phyloP scores from a whole-genome alignment of 1,284 basidiomycete genomes.

The Omphalotus olearius region DNA sequence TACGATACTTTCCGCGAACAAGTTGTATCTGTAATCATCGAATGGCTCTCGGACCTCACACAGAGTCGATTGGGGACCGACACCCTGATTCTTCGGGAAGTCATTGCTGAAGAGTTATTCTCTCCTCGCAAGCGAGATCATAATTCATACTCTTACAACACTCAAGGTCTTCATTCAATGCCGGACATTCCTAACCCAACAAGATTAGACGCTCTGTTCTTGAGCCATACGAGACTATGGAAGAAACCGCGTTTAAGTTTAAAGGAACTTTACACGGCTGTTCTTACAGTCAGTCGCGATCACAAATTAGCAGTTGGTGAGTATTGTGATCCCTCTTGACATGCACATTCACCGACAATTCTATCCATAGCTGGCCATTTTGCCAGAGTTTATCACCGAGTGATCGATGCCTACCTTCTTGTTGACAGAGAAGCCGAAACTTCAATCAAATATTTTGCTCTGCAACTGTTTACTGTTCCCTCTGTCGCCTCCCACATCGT shows the following conservation, averaged over 20 bases:
- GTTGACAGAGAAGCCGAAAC: conserved; percentile 91
- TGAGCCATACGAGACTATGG: conserved; percentile 82
- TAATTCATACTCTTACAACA: conserved; percentile 28
- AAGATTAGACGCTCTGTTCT: conserved; percentile 69
- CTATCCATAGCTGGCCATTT: conserved; percentile 68
- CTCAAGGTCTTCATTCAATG: conserved; percentile 36
- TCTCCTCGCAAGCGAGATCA: conserved; percentile 51
- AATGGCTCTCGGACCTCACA: conserved; percentile 83
- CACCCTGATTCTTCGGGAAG: conserved; percentile 62
- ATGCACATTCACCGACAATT: conserved; percentile 9
- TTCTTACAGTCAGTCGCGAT: conserved; percentile 69
- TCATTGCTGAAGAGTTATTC: conserved; percentile 71
- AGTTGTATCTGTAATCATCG: conserved; percentile 76
- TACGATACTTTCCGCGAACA: conserved; percentile 92
- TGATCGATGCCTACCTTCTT: conserved; percentile 88
- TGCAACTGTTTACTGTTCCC: conserved; percentile 88
- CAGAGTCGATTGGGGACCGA: conserved; percentile 67
- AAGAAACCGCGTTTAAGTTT: conserved; percentile 77
- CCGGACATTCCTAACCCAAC: conserved; percentile 53
- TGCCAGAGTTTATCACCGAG: conserved; percentile 78
- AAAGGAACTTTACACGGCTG: conserved; percentile 79
- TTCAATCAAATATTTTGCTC: conserved; percentile 87
- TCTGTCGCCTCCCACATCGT: conserved; percentile 79
- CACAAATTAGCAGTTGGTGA: conserved; percentile 77
- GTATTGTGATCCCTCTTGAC: conserved; percentile 18